These are phyloP conservation scores for Solanum hybrid DNA, from an alignment of 305 asterid genomes.

Conservation along the genomic window DNA sequence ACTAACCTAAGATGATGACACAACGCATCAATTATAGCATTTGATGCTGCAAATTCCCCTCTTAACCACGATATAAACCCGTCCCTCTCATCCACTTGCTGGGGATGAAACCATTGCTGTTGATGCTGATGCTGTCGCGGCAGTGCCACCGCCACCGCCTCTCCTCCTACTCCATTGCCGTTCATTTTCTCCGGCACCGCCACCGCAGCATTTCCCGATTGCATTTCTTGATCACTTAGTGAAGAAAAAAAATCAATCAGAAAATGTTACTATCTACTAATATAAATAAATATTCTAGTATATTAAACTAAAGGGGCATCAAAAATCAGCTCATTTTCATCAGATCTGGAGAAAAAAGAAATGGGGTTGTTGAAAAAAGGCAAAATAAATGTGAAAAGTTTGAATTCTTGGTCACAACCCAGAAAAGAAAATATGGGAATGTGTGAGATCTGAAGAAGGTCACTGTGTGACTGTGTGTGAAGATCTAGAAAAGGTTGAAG, in stretches of 20 bases:
- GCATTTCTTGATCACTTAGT: conserved; percentile 31
- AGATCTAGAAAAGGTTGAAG: conserved; percentile 7
- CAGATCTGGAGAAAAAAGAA: conserved; percentile 28
- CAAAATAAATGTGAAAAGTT: background rate
- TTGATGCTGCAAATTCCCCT: conserved; percentile 87
- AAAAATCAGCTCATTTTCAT: conserved; percentile 22
- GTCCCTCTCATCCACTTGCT: conserved; percentile 66
- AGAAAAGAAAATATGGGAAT: background rate
- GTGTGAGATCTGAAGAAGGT: conserved; percentile 8
- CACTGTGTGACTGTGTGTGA: background rate
- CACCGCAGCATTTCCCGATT: conserved; percentile 46
- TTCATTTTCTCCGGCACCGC: conserved; percentile 44
- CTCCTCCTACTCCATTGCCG: conserved; percentile 9
- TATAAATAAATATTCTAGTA: background rate
- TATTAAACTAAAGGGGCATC: conserved; percentile 3
- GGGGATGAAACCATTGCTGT: conserved; percentile 46
- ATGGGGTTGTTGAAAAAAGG: conserved; percentile 13
- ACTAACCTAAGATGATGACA: conserved; percentile 66
- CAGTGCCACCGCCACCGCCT: background rate
- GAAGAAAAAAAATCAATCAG: background rate
- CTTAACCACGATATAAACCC: conserved; percentile 71
- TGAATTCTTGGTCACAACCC: background rate
- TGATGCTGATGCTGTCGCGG: conserved; percentile 6
- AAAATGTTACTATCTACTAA: background rate
- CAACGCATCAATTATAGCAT: conserved; percentile 78